phyloP scores from a whole-genome alignment of 2,329 filamentous ascomycete species.

The Phoma herbarum region DNA sequence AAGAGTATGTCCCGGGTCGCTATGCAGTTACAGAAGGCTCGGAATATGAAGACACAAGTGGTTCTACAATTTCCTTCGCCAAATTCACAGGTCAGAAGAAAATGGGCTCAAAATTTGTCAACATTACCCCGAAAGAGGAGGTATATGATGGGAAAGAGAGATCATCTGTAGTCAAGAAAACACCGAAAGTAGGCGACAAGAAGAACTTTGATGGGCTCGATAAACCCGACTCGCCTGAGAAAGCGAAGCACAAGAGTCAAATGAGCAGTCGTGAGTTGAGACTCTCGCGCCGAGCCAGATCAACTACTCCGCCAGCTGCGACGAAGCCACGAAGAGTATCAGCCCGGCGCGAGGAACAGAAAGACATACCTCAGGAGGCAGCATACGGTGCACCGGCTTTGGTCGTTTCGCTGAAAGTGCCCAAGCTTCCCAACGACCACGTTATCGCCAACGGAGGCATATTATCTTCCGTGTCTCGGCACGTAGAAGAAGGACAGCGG shows the following conservation, averaged over 20 bases:
- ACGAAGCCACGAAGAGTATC: background rate
- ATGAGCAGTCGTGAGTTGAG: conserved; percentile 1
- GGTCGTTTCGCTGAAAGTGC: background rate
- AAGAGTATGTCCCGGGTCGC: conserved; percentile 38
- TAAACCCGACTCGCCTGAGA: background rate
- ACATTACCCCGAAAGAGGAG: conserved; percentile 29
- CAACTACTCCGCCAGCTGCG: background rate
- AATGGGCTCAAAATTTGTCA: conserved; percentile 33
- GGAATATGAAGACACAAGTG: conserved; percentile 43
- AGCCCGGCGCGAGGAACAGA: background rate
- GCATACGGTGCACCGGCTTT: background rate
- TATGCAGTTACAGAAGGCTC: conserved; percentile 36
- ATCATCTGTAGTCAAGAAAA: background rate
- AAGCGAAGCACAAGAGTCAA: background rate
- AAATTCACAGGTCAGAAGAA: conserved; percentile 41
- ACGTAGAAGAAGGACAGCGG: background rate
- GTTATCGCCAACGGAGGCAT: background rate
- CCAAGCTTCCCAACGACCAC: background rate
- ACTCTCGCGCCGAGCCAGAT: background rate
- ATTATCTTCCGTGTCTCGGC: background rate
- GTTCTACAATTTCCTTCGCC: conserved; percentile 25
- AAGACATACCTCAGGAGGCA: background rate
- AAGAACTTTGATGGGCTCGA: background rate
- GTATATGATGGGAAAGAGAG: conserved; percentile 12
- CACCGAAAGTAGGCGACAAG: background rate